Evolutionary conservation across 164 flowering plant genomes (phyloP), one percentile per base, ranked within the genome.

Genomic region (Cinnamomum chago): DNA sequence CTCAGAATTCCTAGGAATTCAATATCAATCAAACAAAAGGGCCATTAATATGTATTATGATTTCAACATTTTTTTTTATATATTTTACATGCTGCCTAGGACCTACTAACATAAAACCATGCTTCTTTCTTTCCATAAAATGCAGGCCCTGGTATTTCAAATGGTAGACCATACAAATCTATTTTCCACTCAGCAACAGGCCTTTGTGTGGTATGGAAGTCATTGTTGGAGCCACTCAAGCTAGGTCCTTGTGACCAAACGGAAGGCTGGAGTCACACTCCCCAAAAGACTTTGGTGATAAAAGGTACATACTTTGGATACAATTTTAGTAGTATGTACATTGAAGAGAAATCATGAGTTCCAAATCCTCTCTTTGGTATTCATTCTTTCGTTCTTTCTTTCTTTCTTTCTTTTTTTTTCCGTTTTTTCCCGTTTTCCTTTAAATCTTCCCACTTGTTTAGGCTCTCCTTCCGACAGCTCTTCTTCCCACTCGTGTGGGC

Each of bases 141-240:
- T 58, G 33, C 58, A 76, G 78, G 70, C 12, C 70, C 74, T 12
- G 65, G 70, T 50, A 3, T 65, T 30, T 60, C 77, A 0, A 14
- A 30, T 7, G 74, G 17, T 0, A 52, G 35, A n/a, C 52, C 27
- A 27, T n/a, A 65, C 62, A 51, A 65, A 20, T 3, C 71, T 3
- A 28, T 76, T 50, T 71, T 71, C 55, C 78, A 76, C 55, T 70
- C 74, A 25, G 50, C 50, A 12, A 76, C 73, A 0, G 69, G 73
- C n/a, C 78, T 70, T 50, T 76, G 78, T 68, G 28, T 71, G n/a
- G 25, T 25, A 18, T 6, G 70, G 25, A 50, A 65, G 17, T 30
- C 74, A 13, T 4, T 60, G 28, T 6, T 11, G 25, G 77, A 70
- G 24, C 78, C 74, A 65, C 47, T 71, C 12, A 28, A 30, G 70